A percentile compares a stretch with the other conserved stretches of the same genome.
Conservation (phyloP, 2,329 filamentous ascomycete genomes). For the Diaporthe caulivora region DNA sequence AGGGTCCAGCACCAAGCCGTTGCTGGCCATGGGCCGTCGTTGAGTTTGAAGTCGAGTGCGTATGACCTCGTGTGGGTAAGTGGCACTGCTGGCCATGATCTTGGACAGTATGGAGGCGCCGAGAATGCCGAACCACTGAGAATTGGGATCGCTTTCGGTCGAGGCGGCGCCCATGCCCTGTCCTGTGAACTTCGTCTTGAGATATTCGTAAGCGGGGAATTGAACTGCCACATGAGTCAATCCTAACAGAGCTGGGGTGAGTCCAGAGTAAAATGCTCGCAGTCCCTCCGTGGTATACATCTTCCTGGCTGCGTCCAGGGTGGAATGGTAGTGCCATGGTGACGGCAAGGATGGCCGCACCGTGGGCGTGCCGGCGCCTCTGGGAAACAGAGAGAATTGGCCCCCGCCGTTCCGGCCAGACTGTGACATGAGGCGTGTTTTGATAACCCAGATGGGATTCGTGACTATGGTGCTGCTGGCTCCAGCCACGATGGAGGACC, state of each 20-base stretch:
- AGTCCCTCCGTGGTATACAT: conserved; percentile 96
- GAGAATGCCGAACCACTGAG: conserved; percentile 86
- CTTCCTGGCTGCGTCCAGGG: conserved; percentile 90
- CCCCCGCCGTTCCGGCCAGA: conserved; percentile 61
- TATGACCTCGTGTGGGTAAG: conserved; percentile 97
- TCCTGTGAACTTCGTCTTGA: conserved; percentile 92
- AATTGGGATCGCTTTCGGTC: conserved; percentile 62
- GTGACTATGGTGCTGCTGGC: conserved; percentile 94
- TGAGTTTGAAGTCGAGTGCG: conserved; percentile 95
- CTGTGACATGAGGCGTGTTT: conserved; percentile 98
- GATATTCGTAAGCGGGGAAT: conserved; percentile 94
- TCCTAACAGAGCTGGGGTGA: conserved; percentile 91
- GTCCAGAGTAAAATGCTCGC: conserved; percentile 92
- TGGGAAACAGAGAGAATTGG: conserved; percentile 60
- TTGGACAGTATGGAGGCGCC: conserved; percentile 94
- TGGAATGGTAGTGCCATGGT: conserved; percentile 93
- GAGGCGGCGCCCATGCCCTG: conserved; percentile 84
- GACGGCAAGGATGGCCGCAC: conserved; percentile 68
- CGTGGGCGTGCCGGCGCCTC: conserved; percentile 66
- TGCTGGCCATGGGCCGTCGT: conserved; percentile 74
- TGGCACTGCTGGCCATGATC: conserved; percentile 91
- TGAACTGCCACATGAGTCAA: conserved; percentile 97
- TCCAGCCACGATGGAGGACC: conserved; percentile 91
- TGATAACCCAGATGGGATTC: conserved; percentile 99
- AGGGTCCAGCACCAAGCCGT: conserved; percentile 62